Percentiles rank a stretch among this genome's conserved stretches.
Conservation (phyloP, 2,329 filamentous ascomycete genomes). For the Epichloe elymi region DNA sequence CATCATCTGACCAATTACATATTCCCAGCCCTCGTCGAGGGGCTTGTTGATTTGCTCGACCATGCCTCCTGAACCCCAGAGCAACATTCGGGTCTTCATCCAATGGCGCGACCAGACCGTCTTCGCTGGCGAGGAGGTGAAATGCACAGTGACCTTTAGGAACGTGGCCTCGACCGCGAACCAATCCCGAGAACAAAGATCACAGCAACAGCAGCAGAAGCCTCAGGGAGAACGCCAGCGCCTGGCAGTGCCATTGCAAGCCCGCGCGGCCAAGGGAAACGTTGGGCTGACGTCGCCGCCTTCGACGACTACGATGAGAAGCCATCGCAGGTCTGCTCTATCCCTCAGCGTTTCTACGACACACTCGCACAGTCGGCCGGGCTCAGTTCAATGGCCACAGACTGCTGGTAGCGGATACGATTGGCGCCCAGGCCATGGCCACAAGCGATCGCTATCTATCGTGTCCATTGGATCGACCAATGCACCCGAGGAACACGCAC, state of each 20-base stretch:
- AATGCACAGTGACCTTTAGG: slow-evolving; percentile 92
- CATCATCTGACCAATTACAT: slow-evolving; percentile 12
- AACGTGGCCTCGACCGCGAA: slow-evolving; percentile 50
- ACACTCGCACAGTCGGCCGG: slow-evolving; percentile 30
- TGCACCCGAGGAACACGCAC: slow-evolving; percentile 32
- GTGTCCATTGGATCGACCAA: slow-evolving; percentile 56
- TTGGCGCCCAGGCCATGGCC: slow-evolving; percentile 37
- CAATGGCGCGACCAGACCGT: slow-evolving; percentile 89
- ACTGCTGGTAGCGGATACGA: slow-evolving; percentile 17
- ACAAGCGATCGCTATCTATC: slow-evolving; percentile 70
- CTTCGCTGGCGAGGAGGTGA: slow-evolving; percentile 90
- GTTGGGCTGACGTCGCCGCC: slow-evolving; percentile 33
- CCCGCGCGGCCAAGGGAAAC: slow-evolving; percentile 26
- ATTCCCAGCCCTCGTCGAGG: slow-evolving; percentile 19
- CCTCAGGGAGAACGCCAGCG: slow-evolving; percentile 21
- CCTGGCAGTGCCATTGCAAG: slow-evolving; percentile 29
- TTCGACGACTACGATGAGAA: slow-evolving; percentile 27
- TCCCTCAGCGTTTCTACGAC: slow-evolving; percentile 45
- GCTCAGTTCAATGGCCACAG: slow-evolving; percentile 34
- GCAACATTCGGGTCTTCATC: slow-evolving; percentile 89
- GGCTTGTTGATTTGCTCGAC: slow-evolving; percentile 12
- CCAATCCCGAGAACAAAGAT: slow-evolving; percentile 15
- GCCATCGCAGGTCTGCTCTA: slow-evolving; percentile 51
- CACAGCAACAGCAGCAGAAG: slow-evolving; percentile 13
- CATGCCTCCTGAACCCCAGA: slow-evolving; percentile 36